A percentile compares a stretch with the other conserved stretches of the same genome.
phyloP scores from a whole-genome alignment of 768 basidiomycete genomes.

The Lanmaoa rubissima region DNA sequence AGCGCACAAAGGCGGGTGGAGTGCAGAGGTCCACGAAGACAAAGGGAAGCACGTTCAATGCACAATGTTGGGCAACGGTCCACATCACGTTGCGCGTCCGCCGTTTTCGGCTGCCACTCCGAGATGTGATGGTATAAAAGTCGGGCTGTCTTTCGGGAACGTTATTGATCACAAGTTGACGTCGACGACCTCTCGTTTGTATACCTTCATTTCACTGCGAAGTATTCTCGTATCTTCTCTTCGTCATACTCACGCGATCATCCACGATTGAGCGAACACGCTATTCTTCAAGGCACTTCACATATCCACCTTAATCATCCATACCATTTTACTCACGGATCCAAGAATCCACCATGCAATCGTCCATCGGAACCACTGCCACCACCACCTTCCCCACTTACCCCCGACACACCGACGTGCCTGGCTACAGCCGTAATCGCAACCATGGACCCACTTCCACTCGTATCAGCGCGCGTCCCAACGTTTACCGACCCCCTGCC shows the following conservation, averaged over 20 bases:
- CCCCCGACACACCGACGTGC: not conserved
- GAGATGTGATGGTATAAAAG: constrained; percentile 6
- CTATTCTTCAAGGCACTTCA: constrained; percentile 1
- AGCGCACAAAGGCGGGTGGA: constrained; percentile 17
- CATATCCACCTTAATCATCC: not conserved
- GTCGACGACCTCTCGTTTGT: not conserved
- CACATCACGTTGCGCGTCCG: not conserved
- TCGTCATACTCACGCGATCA: not conserved
- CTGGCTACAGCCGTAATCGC: not conserved
- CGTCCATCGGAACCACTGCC: not conserved
- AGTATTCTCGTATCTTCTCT: not conserved
- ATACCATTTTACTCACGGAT: not conserved
- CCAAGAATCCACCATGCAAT: not conserved
- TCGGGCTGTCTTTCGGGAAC: not conserved
- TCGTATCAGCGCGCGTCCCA: not conserved
- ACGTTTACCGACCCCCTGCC: not conserved
- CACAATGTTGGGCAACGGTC: not conserved
- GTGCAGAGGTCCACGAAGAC: constrained; percentile 3
- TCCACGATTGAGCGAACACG: not conserved
- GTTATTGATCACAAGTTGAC: not conserved
- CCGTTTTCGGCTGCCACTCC: constrained; percentile 2
- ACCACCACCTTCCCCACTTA: not conserved
- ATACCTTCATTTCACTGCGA: not conserved
- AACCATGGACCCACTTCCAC: not conserved
- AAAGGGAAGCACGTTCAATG: constrained; percentile 11